Evolutionary conservation across 805 yeast genomes (phyloP).

Genomic region (Yarrowia osloensis): DNA sequence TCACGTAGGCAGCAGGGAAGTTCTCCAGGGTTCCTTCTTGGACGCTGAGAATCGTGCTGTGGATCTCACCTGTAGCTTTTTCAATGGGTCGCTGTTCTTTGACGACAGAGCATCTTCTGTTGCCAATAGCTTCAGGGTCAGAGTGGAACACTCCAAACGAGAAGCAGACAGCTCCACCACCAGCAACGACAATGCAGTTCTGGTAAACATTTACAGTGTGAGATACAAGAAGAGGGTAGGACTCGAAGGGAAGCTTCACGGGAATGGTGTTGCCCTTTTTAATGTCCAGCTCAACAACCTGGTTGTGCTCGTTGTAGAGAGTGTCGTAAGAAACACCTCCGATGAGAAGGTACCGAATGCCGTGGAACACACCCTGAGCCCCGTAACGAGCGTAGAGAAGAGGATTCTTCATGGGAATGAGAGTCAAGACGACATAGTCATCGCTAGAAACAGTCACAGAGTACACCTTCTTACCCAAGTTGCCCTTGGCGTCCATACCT

Average conservation of each 20-base stretch:
- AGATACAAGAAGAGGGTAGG: conserved; percentile 56
- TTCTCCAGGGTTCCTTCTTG: neutral
- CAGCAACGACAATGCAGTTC: conserved; percentile 43
- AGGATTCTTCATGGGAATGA: neutral
- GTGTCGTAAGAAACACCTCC: conserved; percentile 56
- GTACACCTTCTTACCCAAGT: conserved; percentile 6
- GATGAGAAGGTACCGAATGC: conserved; percentile 46
- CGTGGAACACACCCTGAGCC: conserved; percentile 44
- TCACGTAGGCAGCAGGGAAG: conserved; percentile 6
- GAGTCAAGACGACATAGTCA: neutral
- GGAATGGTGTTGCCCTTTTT: neutral
- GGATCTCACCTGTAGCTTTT: neutral
- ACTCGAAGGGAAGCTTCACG: conserved; percentile 27
- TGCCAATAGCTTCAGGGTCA: conserved; percentile 32
- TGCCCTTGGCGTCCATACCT: conserved; percentile 22
- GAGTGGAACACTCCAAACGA: conserved; percentile 71
- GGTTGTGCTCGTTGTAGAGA: conserved; percentile 43
- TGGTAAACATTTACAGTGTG: conserved; percentile 46
- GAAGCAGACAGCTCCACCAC: conserved; percentile 83
- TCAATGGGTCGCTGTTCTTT: conserved; percentile 5
- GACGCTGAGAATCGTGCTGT: neutral
- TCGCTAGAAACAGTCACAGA: neutral
- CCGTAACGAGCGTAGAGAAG: conserved; percentile 52
- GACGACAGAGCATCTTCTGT: neutral
- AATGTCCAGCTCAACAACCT: conserved; percentile 43